phyloP scores from a whole-genome alignment of 352 stramenopile genomes.

The Pythium sp. region DNA sequence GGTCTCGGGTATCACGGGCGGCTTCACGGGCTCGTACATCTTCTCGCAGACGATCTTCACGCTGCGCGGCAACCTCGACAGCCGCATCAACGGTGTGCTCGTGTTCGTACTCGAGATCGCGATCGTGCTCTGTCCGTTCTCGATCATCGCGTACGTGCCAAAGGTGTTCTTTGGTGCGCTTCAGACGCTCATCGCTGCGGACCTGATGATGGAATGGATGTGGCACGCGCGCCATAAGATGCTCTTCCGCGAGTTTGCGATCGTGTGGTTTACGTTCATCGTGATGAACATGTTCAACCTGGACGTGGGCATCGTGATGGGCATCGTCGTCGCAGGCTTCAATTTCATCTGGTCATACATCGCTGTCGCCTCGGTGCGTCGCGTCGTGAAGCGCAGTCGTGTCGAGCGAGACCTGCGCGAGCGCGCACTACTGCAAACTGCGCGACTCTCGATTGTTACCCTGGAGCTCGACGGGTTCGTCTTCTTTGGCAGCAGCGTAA shows the following conservation, averaged over 20 bases:
- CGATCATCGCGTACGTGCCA: constrained; percentile 94
- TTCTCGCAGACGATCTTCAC: constrained; percentile 97
- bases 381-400: constrained; percentile 78
- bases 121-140: constrained; percentile 88
- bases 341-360: constrained; percentile 89
- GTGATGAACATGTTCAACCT: constrained; percentile 93
- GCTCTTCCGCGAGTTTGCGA: constrained; percentile 88
- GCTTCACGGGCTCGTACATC: constrained; percentile 99
- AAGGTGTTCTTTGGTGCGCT: constrained; percentile 98
- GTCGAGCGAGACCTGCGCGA: constrained; percentile 81
- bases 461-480: constrained; percentile 85
- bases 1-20: constrained; percentile 92
- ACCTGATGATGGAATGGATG: constrained; percentile 98
- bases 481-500: constrained; percentile 86
- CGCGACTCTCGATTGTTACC: constrained; percentile 81
- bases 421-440: constrained; percentile 61
- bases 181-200: constrained; percentile 95
- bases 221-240: constrained; percentile 86
- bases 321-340: constrained; percentile 87
- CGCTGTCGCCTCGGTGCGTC: constrained; percentile 58
- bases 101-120: constrained; percentile 76
- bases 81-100: constrained; percentile 64
- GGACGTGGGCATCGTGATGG: constrained; percentile 93
- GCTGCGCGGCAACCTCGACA: constrained; percentile 73
- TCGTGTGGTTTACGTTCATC: constrained; percentile 93